Evolutionary conservation across 208 protist species (phyloP).

Genomic region (Wallacemonas sp.): DNA sequence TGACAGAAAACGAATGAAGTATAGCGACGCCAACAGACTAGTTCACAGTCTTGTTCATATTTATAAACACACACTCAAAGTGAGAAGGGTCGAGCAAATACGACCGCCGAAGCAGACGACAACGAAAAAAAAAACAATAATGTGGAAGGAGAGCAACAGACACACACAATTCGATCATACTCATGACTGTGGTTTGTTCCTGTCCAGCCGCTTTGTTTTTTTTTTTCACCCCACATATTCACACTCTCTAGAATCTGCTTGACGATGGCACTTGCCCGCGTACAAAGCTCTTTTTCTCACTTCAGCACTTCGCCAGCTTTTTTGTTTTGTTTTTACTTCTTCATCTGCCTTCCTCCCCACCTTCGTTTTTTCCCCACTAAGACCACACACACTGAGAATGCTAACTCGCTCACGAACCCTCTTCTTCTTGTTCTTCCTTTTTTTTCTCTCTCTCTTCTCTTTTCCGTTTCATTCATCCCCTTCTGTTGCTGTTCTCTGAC

Average conservation of each 20-base stretch:
- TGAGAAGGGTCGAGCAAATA: background rate
- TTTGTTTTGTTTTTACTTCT: too few relatives aligned
- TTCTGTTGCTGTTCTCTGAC: slow-evolving; percentile 11
- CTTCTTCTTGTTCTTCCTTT: too few relatives aligned
- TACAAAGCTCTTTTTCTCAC: too few relatives aligned
- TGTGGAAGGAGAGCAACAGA: background rate
- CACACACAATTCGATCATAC: background rate
- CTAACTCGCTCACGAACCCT: too few relatives aligned
- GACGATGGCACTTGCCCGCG: too few relatives aligned
- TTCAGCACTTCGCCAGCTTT: too few relatives aligned
- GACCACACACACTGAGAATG: too few relatives aligned
- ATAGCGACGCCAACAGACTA: too few relatives aligned
- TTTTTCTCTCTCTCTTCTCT: slow-evolving; percentile 18
- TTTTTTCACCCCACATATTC: slow-evolving; percentile 14
- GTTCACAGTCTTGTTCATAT: too few relatives aligned
- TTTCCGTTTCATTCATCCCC: slow-evolving; percentile 6
- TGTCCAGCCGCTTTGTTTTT: slow-evolving; percentile 2
- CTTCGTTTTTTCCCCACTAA: too few relatives aligned
- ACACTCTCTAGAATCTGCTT: too few relatives aligned
- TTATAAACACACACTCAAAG: background rate
- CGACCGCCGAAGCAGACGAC: background rate
- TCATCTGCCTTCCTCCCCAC: too few relatives aligned
- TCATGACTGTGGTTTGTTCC: background rate
- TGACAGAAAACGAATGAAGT: background rate
- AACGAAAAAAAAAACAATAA: slow-evolving; percentile 11